Evolutionary conservation across 331 rosid species (phyloP).

Genomic region (Saraca asoca): DNA sequence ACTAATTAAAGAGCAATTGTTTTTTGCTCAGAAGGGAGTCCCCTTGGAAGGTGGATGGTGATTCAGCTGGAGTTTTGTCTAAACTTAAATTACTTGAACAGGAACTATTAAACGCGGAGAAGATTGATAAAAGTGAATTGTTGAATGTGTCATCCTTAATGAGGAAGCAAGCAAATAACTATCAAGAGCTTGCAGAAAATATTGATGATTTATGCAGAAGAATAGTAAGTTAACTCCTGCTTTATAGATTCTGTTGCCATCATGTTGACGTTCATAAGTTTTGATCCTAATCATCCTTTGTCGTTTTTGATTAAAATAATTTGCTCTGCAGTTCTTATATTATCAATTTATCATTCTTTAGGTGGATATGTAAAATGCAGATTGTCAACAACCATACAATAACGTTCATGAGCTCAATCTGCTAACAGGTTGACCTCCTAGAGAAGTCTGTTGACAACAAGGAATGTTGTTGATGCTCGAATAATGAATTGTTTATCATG

Average conservation of each 20-base stretch:
- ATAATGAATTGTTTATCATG: background rate
- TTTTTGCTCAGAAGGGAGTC: slow-evolving; percentile 65
- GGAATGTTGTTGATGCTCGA: background rate
- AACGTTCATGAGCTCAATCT: no score
- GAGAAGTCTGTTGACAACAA: background rate
- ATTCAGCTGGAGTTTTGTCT: slow-evolving; percentile 69
- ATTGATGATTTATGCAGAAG: slow-evolving; percentile 76
- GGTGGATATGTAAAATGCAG: no score
- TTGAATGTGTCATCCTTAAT: slow-evolving; percentile 62
- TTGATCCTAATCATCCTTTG: background rate
- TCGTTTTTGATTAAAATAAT: background rate
- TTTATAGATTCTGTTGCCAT: slow-evolving; percentile 11
- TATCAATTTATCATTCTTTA: no score
- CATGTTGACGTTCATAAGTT: background rate
- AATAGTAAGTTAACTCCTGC: slow-evolving; percentile 55
- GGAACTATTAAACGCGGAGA: slow-evolving; percentile 73
- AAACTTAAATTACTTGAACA: slow-evolving; percentile 79
- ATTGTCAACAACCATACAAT: no score
- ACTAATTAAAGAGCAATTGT: slow-evolving; percentile 42
- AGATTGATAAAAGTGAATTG: slow-evolving; percentile 54
- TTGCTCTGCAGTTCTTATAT: background rate
- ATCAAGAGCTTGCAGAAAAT: slow-evolving; percentile 76
- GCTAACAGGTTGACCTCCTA: no score
- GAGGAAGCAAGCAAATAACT: slow-evolving; percentile 86
- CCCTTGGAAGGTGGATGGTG: slow-evolving; percentile 90